Base-by-base conservation (phyloP, 768 basidiomycete genomes). In the Suillus americanus region DNA sequence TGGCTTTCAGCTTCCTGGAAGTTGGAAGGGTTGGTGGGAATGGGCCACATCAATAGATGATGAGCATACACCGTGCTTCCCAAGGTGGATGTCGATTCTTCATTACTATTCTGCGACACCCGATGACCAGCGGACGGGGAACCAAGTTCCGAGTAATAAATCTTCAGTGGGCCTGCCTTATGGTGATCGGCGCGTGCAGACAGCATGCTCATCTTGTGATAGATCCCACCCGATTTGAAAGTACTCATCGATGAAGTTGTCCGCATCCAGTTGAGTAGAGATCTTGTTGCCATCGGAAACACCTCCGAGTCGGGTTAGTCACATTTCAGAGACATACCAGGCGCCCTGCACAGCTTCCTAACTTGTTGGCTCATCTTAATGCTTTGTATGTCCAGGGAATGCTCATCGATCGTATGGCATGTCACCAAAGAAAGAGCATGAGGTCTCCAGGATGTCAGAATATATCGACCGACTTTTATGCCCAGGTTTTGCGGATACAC, bases 381-480 rank as follows among this genome's bases (percentile, higher is more conserved):
- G 35, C 59, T 62, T 37, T 28, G 57, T 9, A 35, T 38, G 67
- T 54, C 6, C 65, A 66, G 62, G 63, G 65, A 51, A 62, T 59
- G 18, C 46, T 41, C 53, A 28, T 25, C 35, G 62, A 25, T 43
- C 65, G 33, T 73, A 74, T 38, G 88, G 90, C 18, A 88, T 90
- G 84, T 90, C 89, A 5, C 89, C 89, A 6, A 92, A 92, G 73
- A 92, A 92, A 72, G 77, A 78, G 3, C 90, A 92, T 66, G 91
- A 92, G 72, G 89, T 92, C 54, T 67, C 76, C 1, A 82, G 84
- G 56, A 91, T 91, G 89, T 77, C 81, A 20, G 73, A 80, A 8
- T 89, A 85, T 74, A 78, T 89, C 33, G 70, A 74, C 45, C 70
- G 69, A 20, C 71, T 88, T 37, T 60, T 68, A 30, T 60, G 64